Evolutionary conservation across 2,329 filamentous ascomycete species (phyloP), one percentile per base, ranked within the genome.

Genomic region (Tolypocladium pustulatum): DNA sequence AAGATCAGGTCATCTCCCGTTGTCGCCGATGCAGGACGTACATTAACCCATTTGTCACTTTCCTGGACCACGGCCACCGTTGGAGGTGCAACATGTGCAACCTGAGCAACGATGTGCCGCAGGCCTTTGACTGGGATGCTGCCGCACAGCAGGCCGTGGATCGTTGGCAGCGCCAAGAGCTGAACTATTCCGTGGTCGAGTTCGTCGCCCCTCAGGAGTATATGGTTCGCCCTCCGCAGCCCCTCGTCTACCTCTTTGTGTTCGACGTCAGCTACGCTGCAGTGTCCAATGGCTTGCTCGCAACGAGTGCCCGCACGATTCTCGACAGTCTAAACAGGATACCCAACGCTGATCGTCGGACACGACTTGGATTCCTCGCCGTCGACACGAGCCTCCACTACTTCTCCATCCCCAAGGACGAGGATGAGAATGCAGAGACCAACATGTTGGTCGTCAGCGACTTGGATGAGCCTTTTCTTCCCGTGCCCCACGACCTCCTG

Each of bases 51-150:
- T 99, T 93, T 66, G 94, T 96, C 60, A 91, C 90, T 54, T 99
- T 99, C 77, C 78, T 99, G 61, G 94, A 99, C 68, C 91, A 97
- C 70, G 94, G 94, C 54, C 94, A 99, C 76, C 85, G 94, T 70
- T 99, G 94, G 94, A 88, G 93, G 69, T 99, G 94, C 78, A 99
- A 99, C 76, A 97, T 99, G 92, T 99, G 94, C 75, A 97, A 96
- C 74, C 80, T 99, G 64, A 97, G 92, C 66, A 99, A 99, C 72
- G 94, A 99, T 67, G 93, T 97, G 43, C 94, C 94, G n/a, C 94
- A 99, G 75, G 92, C 92, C 41, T 99, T 99, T 65, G 94, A 99
- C 72, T 99, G 94, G 94, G 94, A 99, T 74, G 87, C 91, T 38
- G 88, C 90, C 52, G 81, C 91, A 58, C 93, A 97, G 74, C 92